A percentile compares a stretch with the other conserved stretches of the same genome.
Evolutionary conservation across 1,284 basidiomycete genomes (phyloP).

Genomic region (Puccinia sorghi): DNA sequence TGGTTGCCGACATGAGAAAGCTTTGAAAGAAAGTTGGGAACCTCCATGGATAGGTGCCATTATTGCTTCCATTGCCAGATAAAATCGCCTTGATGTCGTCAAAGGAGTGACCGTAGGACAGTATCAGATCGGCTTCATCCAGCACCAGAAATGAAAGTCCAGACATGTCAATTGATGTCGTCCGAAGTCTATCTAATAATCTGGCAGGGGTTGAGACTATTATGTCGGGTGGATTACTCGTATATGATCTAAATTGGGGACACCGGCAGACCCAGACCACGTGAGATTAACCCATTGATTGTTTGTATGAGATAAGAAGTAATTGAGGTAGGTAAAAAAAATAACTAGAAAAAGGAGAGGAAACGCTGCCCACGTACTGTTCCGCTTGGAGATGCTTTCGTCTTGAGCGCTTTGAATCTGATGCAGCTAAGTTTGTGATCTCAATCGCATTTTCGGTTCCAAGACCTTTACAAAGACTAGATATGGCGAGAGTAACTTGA

Average conservation of each 20-base stretch:
- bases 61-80: slow-evolving; percentile 62
- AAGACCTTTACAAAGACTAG: slow-evolving; percentile 70
- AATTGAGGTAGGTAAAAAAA: not conserved
- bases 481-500: slow-evolving; percentile 78
- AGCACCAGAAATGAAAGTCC: slow-evolving; percentile 84
- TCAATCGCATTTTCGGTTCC: slow-evolving; percentile 68
- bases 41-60: slow-evolving; percentile 59
- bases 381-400: slow-evolving; percentile 53
- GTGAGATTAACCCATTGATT: not conserved
- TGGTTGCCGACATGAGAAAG: slow-evolving; percentile 95
- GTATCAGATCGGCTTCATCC: slow-evolving; percentile 95
- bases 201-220: slow-evolving; percentile 88
- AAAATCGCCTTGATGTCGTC: slow-evolving; percentile 85
- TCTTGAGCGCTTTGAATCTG: slow-evolving; percentile 52
- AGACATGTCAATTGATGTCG: slow-evolving; percentile 63
- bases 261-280: not conserved
- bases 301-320: not conserved
- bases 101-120: slow-evolving; percentile 90
- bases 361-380: slow-evolving; percentile 60
- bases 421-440: slow-evolving; percentile 73
- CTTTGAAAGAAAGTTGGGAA: slow-evolving; percentile 89
- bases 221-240: slow-evolving; percentile 72
- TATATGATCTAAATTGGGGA: slow-evolving; percentile 62
- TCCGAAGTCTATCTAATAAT: slow-evolving; percentile 74
- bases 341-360: not conserved